Base-by-base conservation (phyloP, 2,329 filamentous ascomycete species). In the Phaeophleospora eucalypticola region DNA sequence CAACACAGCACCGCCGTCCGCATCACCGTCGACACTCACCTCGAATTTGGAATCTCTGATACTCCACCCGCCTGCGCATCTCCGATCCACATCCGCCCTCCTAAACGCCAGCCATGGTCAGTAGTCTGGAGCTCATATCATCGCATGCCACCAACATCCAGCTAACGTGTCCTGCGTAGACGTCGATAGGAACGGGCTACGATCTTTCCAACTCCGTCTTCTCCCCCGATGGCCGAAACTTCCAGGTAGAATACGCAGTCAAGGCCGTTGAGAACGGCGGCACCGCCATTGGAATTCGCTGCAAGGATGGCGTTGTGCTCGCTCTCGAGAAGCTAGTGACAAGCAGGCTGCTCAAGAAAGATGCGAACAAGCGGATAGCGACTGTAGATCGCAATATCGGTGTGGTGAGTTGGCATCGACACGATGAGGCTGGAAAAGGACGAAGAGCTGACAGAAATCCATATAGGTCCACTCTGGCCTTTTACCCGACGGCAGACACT, bases 161-260 rank as follows among this genome's bases (percentile, higher is more conserved):
- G 36, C 47, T 45, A n/a, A 34, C 18, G 24, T 27, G 14, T 4
- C 15, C 14, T 18, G 27, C 17, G 10, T 38, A 98, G 93, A 98
- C 93, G 66, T 98, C 93, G 68, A 98, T 98, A 86, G 93, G 93
- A 68, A 98, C 93, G 65, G 93, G 93, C 67, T 98, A 98, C 77
- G 93, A 98, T 82, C 86, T 98, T 65, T 89, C 89, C 70, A 98
- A 98, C 81, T 97, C 93, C 66, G 94, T 97, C 77, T 98, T 97
- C 80, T 97, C 93, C 40, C 93, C 93, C 58, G 93, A 98, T 75
- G 93, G 93, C 68, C 87, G 93, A 63, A 98, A 98, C 73, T 98
- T 98, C 73, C 93, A 98, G 74, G 82, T 85, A 71, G 93, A 98
- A 79, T 98, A 98, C 71, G 93, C 93, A 59, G 86, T 94, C 62